A percentile compares a stretch with the other conserved stretches of the same genome.
Evolutionary conservation across 2,329 filamentous ascomycete genomes (phyloP).

Genomic region (Ophiostoma fasciatum): DNA sequence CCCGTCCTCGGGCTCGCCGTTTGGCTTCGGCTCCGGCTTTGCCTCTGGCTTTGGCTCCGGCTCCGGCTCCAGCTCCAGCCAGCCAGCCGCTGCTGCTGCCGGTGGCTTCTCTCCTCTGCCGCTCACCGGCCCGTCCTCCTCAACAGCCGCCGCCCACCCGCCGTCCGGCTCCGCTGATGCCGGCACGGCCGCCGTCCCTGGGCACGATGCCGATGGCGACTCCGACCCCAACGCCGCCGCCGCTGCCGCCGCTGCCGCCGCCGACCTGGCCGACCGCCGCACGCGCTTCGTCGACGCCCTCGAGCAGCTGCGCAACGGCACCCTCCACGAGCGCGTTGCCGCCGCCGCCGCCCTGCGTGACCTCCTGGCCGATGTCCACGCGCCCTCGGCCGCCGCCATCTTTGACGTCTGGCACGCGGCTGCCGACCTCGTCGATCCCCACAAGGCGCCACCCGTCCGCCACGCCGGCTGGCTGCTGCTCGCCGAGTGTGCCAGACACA

Average conservation of each 20-base stretch:
- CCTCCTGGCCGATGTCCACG: slow-evolving; percentile 42
- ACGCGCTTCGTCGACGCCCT: too few species aligned
- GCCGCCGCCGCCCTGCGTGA: slow-evolving; percentile 43
- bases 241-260: too few species aligned
- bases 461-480: slow-evolving; percentile 51
- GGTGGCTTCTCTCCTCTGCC: slow-evolving; percentile 2
- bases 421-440: slow-evolving; percentile 47
- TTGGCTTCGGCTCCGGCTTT: too few species aligned
- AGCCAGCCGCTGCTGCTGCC: background rate
- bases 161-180: too few species aligned
- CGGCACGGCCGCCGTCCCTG: too few species aligned
- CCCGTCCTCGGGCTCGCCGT: background rate
- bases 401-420: slow-evolving; percentile 51
- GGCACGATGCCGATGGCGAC: too few species aligned
- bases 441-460: slow-evolving; percentile 38
- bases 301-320: slow-evolving; percentile 37
- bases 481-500: slow-evolving; percentile 48
- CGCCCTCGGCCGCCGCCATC: slow-evolving; percentile 41
- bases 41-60: too few species aligned
- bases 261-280: too few species aligned
- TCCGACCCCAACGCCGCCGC: too few species aligned
- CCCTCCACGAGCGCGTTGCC: slow-evolving; percentile 36
- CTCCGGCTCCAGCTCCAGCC: too few species aligned
- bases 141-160: slow-evolving; percentile 15
- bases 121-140: slow-evolving; percentile 12